These are phyloP conservation scores for Torulaspora pretoriensis DNA, from an alignment of 1,139 yeast species.

Conservation along the genomic window DNA sequence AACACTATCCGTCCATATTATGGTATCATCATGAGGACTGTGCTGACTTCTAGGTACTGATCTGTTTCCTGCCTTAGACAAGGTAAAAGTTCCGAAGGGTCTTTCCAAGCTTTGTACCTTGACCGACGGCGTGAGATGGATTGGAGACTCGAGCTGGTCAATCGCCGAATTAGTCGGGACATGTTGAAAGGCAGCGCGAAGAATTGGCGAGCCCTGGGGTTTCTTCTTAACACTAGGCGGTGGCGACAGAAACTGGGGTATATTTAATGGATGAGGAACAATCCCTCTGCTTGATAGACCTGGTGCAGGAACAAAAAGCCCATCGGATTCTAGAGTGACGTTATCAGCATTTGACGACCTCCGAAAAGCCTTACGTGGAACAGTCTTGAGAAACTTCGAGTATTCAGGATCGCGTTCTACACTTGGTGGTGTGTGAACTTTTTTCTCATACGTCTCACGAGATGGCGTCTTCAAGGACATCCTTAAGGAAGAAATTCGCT, in stretches of 20 bases:
- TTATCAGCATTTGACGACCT: constrained; percentile 16
- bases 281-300: constrained; percentile 7
- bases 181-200: constrained; percentile 1
- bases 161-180: neutral
- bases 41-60: constrained; percentile 5
- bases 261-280: constrained; percentile 26
- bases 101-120: constrained; percentile 4
- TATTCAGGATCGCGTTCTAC: constrained; percentile 19
- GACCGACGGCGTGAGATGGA: constrained; percentile 9
- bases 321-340: constrained; percentile 8
- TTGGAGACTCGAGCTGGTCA: constrained; percentile 12
- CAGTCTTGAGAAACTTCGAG: constrained; percentile 25
- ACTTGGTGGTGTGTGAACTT: constrained; percentile 35
- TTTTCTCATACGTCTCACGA: constrained; percentile 19
- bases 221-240: constrained; percentile 19
- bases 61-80: neutral
- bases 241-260: constrained; percentile 22
- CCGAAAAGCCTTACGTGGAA: constrained; percentile 29
- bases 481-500: neutral
- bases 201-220: constrained; percentile 1
- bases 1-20: constrained; percentile 14
- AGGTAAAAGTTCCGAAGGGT: constrained; percentile 1
- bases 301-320: constrained; percentile 12
- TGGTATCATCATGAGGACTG: constrained; percentile 9
- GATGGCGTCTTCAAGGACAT: constrained; percentile 18